phyloP scores from a whole-genome alignment of 1,139 yeast species.

The Geotrichum europaeum region DNA sequence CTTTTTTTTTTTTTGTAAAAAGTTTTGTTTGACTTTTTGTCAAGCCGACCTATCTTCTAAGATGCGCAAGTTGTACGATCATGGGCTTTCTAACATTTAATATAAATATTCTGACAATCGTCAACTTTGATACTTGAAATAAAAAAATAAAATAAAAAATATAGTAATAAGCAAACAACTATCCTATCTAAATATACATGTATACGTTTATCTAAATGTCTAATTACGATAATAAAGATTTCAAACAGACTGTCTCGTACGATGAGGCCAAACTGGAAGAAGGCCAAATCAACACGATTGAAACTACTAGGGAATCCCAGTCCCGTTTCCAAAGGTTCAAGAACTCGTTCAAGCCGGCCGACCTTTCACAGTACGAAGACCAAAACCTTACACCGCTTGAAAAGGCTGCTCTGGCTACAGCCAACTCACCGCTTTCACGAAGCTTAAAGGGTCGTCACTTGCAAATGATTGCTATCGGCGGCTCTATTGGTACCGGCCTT shows the following conservation, averaged over 20 bases:
- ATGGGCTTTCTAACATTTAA: too few species aligned
- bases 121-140: not conserved
- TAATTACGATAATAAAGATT: not conserved
- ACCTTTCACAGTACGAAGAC: constrained; percentile 18
- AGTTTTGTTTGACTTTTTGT: too few species aligned
- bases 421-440: constrained; percentile 38
- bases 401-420: constrained; percentile 28
- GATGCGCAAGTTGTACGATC: not conserved
- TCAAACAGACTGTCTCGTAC: constrained; percentile 37
- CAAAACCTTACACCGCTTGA: constrained; percentile 26
- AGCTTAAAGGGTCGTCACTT: constrained; percentile 44
- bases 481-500: constrained; percentile 76
- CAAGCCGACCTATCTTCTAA: too few species aligned
- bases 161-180: too few species aligned
- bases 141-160: not conserved
- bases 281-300: constrained; percentile 16
- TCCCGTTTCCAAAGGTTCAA: constrained; percentile 24
- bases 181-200: not conserved
- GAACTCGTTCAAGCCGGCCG: constrained; percentile 29
- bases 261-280: constrained; percentile 44
- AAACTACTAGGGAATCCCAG: not conserved
- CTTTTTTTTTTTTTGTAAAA: not conserved
- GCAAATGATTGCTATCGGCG: constrained; percentile 76
- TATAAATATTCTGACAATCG: not conserved
- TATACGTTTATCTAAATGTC: not conserved